phyloP scores from a whole-genome alignment of 2,329 filamentous ascomycete genomes.

The Magnaporthiopsis incrustans region DNA sequence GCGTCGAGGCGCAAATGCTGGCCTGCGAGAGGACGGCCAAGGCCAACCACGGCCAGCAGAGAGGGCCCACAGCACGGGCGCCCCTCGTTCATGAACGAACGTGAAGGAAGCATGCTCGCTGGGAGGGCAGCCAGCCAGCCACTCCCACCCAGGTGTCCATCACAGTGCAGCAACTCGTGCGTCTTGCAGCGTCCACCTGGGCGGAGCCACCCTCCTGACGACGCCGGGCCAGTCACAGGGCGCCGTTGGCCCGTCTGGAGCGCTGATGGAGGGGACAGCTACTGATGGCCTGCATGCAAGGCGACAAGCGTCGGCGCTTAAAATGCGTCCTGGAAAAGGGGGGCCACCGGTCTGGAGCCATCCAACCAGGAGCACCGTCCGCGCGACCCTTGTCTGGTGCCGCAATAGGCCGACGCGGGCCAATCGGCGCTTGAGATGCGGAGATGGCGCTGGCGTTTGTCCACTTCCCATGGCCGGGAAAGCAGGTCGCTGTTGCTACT shows the following conservation, averaged over 20 bases:
- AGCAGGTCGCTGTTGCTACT: not conserved
- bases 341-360: not conserved
- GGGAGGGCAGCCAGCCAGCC: not conserved
- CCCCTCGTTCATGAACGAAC: not conserved
- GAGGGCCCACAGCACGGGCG: not conserved
- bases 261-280: slow-evolving; percentile 16
- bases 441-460: not conserved
- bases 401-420: not conserved
- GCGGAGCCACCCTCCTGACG: too few relatives aligned
- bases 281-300: slow-evolving; percentile 35
- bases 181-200: not conserved
- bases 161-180: not conserved
- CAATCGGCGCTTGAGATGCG: not conserved
- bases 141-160: not conserved
- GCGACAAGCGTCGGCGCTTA: slow-evolving; percentile 52
- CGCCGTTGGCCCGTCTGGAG: slow-evolving; percentile 20
- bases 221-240: slow-evolving; percentile 22
- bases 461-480: not conserved
- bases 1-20: not conserved
- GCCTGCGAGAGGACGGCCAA: not conserved
- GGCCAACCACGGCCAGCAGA: not conserved
- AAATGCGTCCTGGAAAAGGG: slow-evolving; percentile 20
- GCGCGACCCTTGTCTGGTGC: not conserved
- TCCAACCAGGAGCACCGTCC: not conserved
- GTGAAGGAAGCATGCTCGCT: not conserved